A percentile compares a stretch with the other conserved stretches of the same genome.
Evolutionary conservation across 805 yeast genomes (phyloP).

Genomic region (Torulaspora gathmanii): DNA sequence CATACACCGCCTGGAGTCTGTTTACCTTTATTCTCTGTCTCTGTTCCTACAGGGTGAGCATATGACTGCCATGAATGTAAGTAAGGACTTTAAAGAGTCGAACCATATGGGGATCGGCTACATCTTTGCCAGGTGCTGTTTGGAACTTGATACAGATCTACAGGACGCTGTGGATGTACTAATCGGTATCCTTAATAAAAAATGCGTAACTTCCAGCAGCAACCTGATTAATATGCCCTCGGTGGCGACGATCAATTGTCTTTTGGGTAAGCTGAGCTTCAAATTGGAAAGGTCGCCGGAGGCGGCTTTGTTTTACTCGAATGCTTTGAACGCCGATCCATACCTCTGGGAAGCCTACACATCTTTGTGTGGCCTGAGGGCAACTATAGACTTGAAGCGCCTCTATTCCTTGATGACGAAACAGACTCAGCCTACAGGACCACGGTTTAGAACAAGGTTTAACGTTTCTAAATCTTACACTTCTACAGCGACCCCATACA

Average conservation of each 20-base stretch:
- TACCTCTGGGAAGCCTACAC: slow-evolving; percentile 83
- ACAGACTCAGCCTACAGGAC: slow-evolving; percentile 10
- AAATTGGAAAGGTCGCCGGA: slow-evolving; percentile 57
- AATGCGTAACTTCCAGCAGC: slow-evolving; percentile 6
- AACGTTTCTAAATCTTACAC: slow-evolving; percentile 11
- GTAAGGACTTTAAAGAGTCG: slow-evolving; percentile 33
- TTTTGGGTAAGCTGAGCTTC: slow-evolving; percentile 65
- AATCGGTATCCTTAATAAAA: slow-evolving; percentile 7
- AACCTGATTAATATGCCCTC: slow-evolving; percentile 48
- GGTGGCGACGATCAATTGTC: slow-evolving; percentile 58
- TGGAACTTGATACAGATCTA: slow-evolving; percentile 19
- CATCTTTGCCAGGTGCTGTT: slow-evolving; percentile 62
- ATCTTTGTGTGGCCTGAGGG: slow-evolving; percentile 67
- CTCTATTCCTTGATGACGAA: slow-evolving; percentile 15
- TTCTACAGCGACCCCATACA: slow-evolving; percentile 13
- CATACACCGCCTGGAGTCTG: slow-evolving; percentile 47
- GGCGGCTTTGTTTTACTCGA: slow-evolving; percentile 62
- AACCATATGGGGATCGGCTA: slow-evolving; percentile 71
- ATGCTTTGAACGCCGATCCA: slow-evolving; percentile 69
- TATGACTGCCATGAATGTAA: slow-evolving; percentile 55
- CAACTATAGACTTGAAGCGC: slow-evolving; percentile 45
- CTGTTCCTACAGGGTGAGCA: slow-evolving; percentile 53
- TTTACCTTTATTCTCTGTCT: slow-evolving; percentile 66
- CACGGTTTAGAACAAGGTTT: slow-evolving; percentile 11
- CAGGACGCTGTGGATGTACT: slow-evolving; percentile 15